phyloP scores from a whole-genome alignment of 225 moss, liverwort and hornwort genomes.

The Physcomitrellopsis africana region DNA sequence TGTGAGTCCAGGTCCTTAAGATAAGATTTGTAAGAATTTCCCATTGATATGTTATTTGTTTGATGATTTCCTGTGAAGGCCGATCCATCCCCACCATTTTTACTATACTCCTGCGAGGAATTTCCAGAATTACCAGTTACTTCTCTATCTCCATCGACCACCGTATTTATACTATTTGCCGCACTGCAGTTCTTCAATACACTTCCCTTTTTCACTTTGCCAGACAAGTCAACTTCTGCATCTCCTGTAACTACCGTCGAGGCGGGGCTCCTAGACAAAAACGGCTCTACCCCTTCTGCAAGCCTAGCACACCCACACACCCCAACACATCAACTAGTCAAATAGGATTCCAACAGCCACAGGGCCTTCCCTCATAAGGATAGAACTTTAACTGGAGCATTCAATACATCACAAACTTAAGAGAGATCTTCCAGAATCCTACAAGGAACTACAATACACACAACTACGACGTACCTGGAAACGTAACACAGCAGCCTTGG shows the following conservation, averaged over 20 bases:
- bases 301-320: constrained; percentile 48
- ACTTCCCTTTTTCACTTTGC: constrained; percentile 44
- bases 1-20: constrained; percentile 44
- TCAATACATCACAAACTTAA: neutral
- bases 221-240: constrained; percentile 36
- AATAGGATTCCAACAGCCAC: neutral
- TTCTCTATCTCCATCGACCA: constrained; percentile 59
- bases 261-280: constrained; percentile 31
- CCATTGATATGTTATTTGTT: constrained; percentile 9
- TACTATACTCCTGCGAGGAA: constrained; percentile 46
- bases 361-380: neutral
- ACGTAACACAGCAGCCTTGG: constrained; percentile 88
- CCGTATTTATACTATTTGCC: constrained; percentile 35
- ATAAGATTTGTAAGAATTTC: constrained; percentile 31
- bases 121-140: constrained; percentile 58
- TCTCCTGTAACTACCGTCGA: constrained; percentile 20
- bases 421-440: neutral
- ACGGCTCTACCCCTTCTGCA: constrained; percentile 63
- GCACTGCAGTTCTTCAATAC: constrained; percentile 25
- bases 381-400: too few species aligned
- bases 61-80: constrained; percentile 32
- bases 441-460: neutral
- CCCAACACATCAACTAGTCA: neutral
- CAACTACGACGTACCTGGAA: constrained; percentile 52
- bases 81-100: constrained; percentile 60